phyloP scores from a whole-genome alignment of 1,284 basidiomycete species.

The Moniliophthora roreri region DNA sequence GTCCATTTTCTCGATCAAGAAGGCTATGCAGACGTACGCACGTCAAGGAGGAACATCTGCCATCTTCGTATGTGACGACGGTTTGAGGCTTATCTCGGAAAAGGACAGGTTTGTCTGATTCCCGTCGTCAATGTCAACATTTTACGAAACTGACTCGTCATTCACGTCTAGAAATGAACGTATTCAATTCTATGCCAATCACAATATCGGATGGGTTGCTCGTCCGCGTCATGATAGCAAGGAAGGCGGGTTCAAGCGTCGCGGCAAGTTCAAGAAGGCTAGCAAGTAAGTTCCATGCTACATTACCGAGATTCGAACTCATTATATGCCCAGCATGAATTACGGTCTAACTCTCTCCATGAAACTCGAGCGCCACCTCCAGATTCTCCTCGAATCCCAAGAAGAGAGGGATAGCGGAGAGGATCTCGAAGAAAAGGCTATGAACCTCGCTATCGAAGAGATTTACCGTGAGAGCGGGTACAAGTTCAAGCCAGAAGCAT shows the following conservation, averaged over 20 bases:
- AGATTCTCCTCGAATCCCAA: conserved; percentile 43
- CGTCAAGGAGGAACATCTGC: conserved; percentile 77
- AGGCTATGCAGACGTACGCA: conserved; percentile 85
- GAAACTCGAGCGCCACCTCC: conserved; percentile 72
- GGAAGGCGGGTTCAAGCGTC: conserved; percentile 71
- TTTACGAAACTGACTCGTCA: neutral
- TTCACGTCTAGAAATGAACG: conserved; percentile 1
- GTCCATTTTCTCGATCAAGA: conserved; percentile 79
- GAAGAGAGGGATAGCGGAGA: conserved; percentile 28
- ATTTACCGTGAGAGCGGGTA: conserved; percentile 54
- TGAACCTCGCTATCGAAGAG: conserved; percentile 68
- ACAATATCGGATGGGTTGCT: conserved; percentile 83
- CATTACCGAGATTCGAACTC: no score
- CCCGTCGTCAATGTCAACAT: neutral
- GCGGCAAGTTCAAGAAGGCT: conserved; percentile 89
- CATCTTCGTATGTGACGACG: conserved; percentile 81
- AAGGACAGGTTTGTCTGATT: conserved; percentile 70
- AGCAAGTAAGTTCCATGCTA: conserved; percentile 28
- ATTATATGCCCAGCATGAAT: conserved; percentile 56
- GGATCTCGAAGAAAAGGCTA: conserved; percentile 60
- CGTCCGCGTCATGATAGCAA: conserved; percentile 64
- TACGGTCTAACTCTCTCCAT: conserved; percentile 77
- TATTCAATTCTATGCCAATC: conserved; percentile 52
- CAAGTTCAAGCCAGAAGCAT: conserved; percentile 62
- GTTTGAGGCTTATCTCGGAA: conserved; percentile 58